Evolutionary conservation across 352 stramenopile species (phyloP).

Genomic region (Globisporangium nagaii): DNA sequence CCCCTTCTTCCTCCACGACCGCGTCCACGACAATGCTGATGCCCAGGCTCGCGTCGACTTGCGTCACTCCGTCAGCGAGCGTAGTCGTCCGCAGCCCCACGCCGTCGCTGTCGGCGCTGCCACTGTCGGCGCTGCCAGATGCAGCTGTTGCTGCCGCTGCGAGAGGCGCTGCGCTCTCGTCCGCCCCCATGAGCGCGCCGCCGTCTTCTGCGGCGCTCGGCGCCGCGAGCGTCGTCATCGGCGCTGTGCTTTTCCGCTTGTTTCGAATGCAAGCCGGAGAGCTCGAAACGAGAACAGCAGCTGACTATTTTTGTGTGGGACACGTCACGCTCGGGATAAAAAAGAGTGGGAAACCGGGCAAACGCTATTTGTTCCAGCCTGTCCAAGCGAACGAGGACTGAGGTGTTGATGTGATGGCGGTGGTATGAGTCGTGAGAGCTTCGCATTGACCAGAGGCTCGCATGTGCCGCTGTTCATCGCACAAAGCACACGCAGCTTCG

Average conservation of each 20-base stretch:
- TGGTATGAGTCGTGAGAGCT: too few relatives aligned
- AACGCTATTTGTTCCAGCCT: too few relatives aligned
- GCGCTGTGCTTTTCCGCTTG: neutral
- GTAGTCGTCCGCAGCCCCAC: neutral
- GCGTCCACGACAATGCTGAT: neutral
- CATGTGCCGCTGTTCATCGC: too few relatives aligned
- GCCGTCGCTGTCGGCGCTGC: neutral
- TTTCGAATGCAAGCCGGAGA: neutral
- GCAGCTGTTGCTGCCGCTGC: too few relatives aligned
- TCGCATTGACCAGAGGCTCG: too few relatives aligned
- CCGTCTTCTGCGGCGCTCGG: neutral
- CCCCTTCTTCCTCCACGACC: conserved; percentile 1
- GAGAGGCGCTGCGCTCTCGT: too few relatives aligned
- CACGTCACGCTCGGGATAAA: neutral
- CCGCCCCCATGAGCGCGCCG: too few relatives aligned
- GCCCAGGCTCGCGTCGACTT: neutral
- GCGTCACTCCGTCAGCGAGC: neutral
- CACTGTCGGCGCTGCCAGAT: neutral
- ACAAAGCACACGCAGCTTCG: too few relatives aligned
- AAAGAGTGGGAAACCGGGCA: too few relatives aligned
- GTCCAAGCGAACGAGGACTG: too few relatives aligned
- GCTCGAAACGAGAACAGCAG: too few relatives aligned
- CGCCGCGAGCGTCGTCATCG: conserved; percentile 10
- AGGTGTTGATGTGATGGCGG: too few relatives aligned
- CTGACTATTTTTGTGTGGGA: neutral